Conservation (phyloP, 192 early-diverging fungal species). For the Phycomyces blakesleeanus region DNA sequence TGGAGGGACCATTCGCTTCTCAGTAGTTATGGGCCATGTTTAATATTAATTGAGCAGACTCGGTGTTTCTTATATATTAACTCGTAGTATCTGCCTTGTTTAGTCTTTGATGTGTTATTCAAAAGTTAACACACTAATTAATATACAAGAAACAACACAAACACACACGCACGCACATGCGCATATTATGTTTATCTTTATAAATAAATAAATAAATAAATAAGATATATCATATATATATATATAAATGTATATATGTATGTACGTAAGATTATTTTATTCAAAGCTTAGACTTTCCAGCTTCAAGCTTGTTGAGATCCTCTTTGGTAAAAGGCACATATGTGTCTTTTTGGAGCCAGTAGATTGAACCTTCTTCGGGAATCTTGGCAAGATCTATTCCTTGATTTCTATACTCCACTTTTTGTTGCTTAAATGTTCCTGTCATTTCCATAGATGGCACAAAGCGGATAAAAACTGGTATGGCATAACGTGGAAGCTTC, state of each 20-base stretch:
- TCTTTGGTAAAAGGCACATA: conserved; percentile 42
- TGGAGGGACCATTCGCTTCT: conserved; percentile 27
- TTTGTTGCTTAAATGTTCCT: conserved; percentile 51
- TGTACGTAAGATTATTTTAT: neutral
- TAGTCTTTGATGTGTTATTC: too few species aligned
- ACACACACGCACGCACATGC: too few species aligned
- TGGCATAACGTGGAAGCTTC: conserved; percentile 57
- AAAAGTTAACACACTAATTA: neutral
- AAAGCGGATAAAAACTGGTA: conserved; percentile 61
- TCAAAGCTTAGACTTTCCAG: conserved; percentile 30
- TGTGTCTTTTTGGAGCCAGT: conserved; percentile 40
- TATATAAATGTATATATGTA: neutral
- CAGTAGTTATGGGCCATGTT: conserved; percentile 40
- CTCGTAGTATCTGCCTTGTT: neutral
- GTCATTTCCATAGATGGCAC: conserved; percentile 46
- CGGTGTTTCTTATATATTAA: neutral
- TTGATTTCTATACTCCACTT: conserved; percentile 43
- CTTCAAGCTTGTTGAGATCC: conserved; percentile 11
- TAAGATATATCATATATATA: too few species aligned
- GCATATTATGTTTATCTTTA: neutral
- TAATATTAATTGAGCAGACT: conserved; percentile 7
- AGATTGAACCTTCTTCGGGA: conserved; percentile 30
- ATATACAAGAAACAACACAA: too few species aligned
- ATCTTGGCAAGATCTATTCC: conserved; percentile 41
- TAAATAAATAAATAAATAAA: neutral